These are phyloP conservation scores for Penstemon eatonii DNA, from an alignment of 257 asterid genomes.

Conservation along the genomic window DNA sequence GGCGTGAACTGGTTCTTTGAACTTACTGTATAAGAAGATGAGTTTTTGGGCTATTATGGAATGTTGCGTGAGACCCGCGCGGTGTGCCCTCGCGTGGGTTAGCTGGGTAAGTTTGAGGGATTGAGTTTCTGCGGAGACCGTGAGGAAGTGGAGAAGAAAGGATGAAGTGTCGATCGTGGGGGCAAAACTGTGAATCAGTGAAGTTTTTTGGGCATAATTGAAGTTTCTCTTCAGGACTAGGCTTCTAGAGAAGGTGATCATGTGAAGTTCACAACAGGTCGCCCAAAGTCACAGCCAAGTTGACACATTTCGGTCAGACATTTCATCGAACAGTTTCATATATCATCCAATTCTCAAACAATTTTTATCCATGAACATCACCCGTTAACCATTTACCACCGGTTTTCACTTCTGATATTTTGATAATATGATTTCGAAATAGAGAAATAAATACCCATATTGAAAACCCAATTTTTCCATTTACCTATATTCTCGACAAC, in stretches of 20 bases:
- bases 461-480: too few relatives aligned
- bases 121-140: constrained; percentile 40
- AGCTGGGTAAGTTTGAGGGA: constrained; percentile 43
- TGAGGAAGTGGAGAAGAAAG: constrained; percentile 44
- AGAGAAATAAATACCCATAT: too few relatives aligned
- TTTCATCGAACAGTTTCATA: not conserved
- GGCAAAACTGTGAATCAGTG: constrained; percentile 26
- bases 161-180: constrained; percentile 28
- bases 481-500: too few relatives aligned
- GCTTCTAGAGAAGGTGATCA: constrained; percentile 39
- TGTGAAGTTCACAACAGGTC: constrained; percentile 4
- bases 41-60: constrained; percentile 57
- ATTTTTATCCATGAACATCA: too few relatives aligned
- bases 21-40: constrained; percentile 45
- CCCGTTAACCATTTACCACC: too few relatives aligned
- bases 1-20: constrained; percentile 39
- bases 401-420: too few relatives aligned
- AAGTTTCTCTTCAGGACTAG: constrained; percentile 24
- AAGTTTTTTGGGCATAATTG: constrained; percentile 14
- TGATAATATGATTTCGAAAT: too few relatives aligned
- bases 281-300: not conserved
- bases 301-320: not conserved
- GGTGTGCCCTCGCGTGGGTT: constrained; percentile 45
- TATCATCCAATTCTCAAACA: too few relatives aligned
- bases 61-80: constrained; percentile 52